Conservation (phyloP, 1,284 basidiomycete species). For the Ustilago hordei region DNA sequence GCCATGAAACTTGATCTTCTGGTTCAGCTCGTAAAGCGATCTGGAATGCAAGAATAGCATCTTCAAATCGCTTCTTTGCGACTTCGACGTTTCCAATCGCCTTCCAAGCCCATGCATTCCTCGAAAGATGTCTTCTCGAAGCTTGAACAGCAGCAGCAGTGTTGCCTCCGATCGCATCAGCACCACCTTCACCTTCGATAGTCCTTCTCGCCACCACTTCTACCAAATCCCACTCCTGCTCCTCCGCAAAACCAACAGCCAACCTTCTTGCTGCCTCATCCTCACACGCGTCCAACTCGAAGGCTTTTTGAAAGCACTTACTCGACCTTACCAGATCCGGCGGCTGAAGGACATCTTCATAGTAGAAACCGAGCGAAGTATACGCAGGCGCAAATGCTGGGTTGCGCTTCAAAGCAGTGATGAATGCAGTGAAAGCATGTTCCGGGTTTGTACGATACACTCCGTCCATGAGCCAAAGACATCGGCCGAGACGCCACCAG, state of each 20-base stretch:
- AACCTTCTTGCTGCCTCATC: slow-evolving; percentile 84
- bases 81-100: slow-evolving; percentile 92
- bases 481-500: slow-evolving; percentile 84
- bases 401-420: slow-evolving; percentile 82
- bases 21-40: slow-evolving; percentile 84
- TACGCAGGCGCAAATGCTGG: slow-evolving; percentile 88
- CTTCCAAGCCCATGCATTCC: slow-evolving; percentile 96
- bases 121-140: slow-evolving; percentile 72
- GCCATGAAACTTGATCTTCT: slow-evolving; percentile 84
- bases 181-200: slow-evolving; percentile 78
- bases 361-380: slow-evolving; percentile 92
- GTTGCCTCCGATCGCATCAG: slow-evolving; percentile 39
- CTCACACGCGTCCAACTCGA: slow-evolving; percentile 92
- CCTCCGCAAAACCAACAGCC: slow-evolving; percentile 89
- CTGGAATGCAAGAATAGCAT: slow-evolving; percentile 88
- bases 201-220: slow-evolving; percentile 90
- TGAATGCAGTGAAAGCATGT: slow-evolving; percentile 76
- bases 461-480: slow-evolving; percentile 81
- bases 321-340: slow-evolving; percentile 86
- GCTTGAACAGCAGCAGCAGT: slow-evolving; percentile 30
- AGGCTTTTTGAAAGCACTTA: slow-evolving; percentile 98
- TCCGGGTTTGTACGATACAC: slow-evolving; percentile 62
- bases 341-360: slow-evolving; percentile 78
- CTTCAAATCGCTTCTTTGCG: slow-evolving; percentile 78
- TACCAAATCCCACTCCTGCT: slow-evolving; percentile 94